phyloP scores from a whole-genome alignment of 2,329 filamentous ascomycete genomes.

The Phyllosticta ampelicida region DNA sequence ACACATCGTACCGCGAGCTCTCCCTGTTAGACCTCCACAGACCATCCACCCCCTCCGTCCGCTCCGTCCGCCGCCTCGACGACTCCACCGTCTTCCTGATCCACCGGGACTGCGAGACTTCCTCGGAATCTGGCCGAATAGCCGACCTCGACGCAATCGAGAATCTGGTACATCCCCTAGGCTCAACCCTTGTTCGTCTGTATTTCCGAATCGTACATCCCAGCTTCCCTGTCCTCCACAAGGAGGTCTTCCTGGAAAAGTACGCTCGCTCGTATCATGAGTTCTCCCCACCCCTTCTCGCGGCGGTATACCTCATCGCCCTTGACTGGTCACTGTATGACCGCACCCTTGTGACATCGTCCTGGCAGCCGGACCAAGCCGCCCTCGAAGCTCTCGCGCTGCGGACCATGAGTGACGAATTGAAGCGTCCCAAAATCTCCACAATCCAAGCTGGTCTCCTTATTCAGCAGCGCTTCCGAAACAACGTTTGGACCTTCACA shows the following conservation, averaged over 20 bases:
- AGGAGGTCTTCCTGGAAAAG: conserved; percentile 52
- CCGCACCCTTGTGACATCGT: conserved; percentile 35
- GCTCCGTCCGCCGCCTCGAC: conserved; percentile 14
- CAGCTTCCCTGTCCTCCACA: conserved; percentile 48
- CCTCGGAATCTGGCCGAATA: conserved; percentile 22
- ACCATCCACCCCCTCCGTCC: conserved; percentile 18
- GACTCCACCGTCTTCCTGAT: conserved; percentile 13
- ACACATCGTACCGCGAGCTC: too few species aligned
- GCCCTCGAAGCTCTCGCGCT: conserved; percentile 25
- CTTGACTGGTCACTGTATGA: conserved; percentile 52
- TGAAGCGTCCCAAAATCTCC: conserved; percentile 30
- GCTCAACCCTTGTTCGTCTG: conserved; percentile 57
- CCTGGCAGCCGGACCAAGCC: conserved; percentile 32
- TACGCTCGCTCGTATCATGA: conserved; percentile 47
- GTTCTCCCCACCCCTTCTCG: conserved; percentile 48
- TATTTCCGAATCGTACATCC: conserved; percentile 59
- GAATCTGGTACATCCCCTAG: conserved; percentile 57
- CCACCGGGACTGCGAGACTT: conserved; percentile 16
- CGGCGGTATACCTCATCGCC: conserved; percentile 52
- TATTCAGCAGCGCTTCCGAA: conserved; percentile 25
- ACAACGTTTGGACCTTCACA: conserved; percentile 23
- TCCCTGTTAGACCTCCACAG: conserved; percentile 1
- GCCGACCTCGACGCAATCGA: conserved; percentile 53
- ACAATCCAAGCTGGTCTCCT: conserved; percentile 31
- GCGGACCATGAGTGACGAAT: conserved; percentile 26